These are phyloP conservation scores for Metschnikowia vanudenii DNA, from an alignment of 805 yeast species.

Conservation along the genomic window DNA sequence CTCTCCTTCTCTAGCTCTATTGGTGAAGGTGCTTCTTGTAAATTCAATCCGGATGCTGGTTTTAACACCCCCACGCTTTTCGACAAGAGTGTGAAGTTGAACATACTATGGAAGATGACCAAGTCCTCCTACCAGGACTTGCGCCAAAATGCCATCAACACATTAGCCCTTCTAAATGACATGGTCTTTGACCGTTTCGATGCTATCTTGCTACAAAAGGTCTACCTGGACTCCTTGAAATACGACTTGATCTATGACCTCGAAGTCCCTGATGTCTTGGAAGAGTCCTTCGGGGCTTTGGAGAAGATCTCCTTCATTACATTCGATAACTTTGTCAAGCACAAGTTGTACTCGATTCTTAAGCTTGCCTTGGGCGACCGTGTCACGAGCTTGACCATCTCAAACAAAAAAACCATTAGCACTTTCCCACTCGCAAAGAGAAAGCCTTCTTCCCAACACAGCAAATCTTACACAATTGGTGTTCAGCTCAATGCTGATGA, in stretches of 20 bases:
- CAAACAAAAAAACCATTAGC: slow-evolving; percentile 22
- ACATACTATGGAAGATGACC: slow-evolving; percentile 80
- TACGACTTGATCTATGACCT: slow-evolving; percentile 65
- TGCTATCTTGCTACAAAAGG: slow-evolving; percentile 65
- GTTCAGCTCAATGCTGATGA: slow-evolving; percentile 66
- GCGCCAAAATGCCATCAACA: slow-evolving; percentile 63
- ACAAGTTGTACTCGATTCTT: slow-evolving; percentile 59
- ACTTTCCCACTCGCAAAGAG: slow-evolving; percentile 50
- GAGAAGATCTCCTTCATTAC: slow-evolving; percentile 73
- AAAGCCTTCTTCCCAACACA: slow-evolving; percentile 43
- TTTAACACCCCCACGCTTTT: slow-evolving; percentile 73
- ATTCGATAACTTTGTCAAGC: slow-evolving; percentile 61
- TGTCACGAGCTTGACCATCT: slow-evolving; percentile 37
- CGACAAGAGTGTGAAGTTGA: slow-evolving; percentile 73
- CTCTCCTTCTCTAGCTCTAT: slow-evolving; percentile 60
- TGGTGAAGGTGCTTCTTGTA: slow-evolving; percentile 44
- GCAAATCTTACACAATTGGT: slow-evolving; percentile 50
- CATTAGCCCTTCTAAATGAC: slow-evolving; percentile 70
- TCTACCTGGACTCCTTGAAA: slow-evolving; percentile 52
- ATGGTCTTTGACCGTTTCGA: slow-evolving; percentile 82
- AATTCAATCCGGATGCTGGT: slow-evolving; percentile 51
- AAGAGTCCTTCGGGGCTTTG: slow-evolving; percentile 57
- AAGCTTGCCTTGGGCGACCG: slow-evolving; percentile 56
- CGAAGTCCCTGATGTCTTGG: slow-evolving; percentile 41
- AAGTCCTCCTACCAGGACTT: slow-evolving; percentile 60